Evolutionary conservation across 2,329 filamentous ascomycete genomes (phyloP), one percentile per base, ranked within the genome.

Genomic region (Trichoderma pleuroti): DNA sequence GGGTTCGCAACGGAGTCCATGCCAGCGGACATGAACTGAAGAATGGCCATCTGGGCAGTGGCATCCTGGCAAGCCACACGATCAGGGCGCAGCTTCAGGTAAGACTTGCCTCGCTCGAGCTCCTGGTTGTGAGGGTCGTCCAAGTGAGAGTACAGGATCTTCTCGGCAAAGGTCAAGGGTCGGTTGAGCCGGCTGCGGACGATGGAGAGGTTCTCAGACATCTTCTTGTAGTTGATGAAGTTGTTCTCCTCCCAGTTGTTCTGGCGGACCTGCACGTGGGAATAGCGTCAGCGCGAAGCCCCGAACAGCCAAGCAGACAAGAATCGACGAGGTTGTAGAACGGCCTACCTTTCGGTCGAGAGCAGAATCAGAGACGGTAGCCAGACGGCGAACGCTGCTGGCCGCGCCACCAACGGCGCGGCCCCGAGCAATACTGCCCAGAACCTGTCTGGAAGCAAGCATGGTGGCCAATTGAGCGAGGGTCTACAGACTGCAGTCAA

Each of bases 221-320:
- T 98, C 89, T 98, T 98, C 89, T 93, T 94, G 83, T 99, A 99
- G 89, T 98, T 97, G 88, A 98, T 97, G 88, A 93, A 98, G 88
- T 97, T 96, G 83, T 88, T 90, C 83, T 94, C 92, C 85, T 99
- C 96, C 88, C 91, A 93, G 86, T 93, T 98, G 88, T 95, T 97
- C 89, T 98, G 97, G 84, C 92, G 92, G 83, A 99, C 87, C 87
- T 89, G 69, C 67, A 39, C 67, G 72, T 42, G 42, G 39, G 39
- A 66, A 32, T 7, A 26, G 24, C 42, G 70, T 78, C 70, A 78
- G 75, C 68, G 39, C 63, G 42, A 30, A 39, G 9, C 30, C 11
- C 52, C 28, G 26, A 28, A 5, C 57, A 32, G 0, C n/a, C n/a
- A n/a, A n/a, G 9, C 56, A 34, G 28, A 34, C 56, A 34, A 28